Evolutionary conservation across 2,329 filamentous ascomycete species (phyloP).

Genomic region (Epichloe amarillans): DNA sequence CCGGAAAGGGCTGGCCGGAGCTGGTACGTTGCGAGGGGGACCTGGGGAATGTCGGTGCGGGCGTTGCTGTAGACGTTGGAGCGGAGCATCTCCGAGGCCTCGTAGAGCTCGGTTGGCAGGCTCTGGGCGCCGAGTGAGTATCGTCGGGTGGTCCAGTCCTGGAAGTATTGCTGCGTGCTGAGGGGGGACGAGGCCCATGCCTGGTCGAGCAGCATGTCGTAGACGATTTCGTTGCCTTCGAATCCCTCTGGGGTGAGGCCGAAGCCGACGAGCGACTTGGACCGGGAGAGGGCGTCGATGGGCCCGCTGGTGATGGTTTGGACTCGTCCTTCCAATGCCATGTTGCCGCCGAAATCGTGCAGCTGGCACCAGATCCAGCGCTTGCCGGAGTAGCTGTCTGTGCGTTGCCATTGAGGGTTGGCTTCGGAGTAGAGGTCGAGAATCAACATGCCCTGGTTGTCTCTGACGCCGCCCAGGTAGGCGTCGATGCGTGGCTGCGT

Average conservation of each 20-base stretch:
- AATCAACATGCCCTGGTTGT: constrained; percentile 32
- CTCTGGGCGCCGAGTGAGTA: constrained; percentile 19
- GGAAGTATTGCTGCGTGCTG: constrained; percentile 30
- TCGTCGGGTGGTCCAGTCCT: constrained; percentile 28
- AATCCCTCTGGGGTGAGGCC: constrained; percentile 36
- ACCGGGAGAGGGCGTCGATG: constrained; percentile 28
- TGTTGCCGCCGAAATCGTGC: constrained; percentile 35
- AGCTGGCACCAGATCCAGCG: constrained; percentile 42
- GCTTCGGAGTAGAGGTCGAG: constrained; percentile 37
- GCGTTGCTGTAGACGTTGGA: constrained; percentile 35
- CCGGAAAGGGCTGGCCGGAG: constrained; percentile 28
- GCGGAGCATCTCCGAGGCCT: constrained; percentile 32
- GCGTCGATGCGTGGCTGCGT: constrained; percentile 31
- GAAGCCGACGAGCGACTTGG: constrained; percentile 30
- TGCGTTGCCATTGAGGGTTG: constrained; percentile 35
- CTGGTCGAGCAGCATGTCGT: constrained; percentile 36
- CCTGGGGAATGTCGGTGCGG: constrained; percentile 25
- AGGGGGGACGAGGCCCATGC: constrained; percentile 32
- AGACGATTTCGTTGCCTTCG: constrained; percentile 39
- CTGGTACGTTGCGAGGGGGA: constrained; percentile 33
- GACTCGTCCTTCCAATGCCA: constrained; percentile 36
- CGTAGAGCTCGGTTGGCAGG: constrained; percentile 21
- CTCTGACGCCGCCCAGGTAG: constrained; percentile 31
- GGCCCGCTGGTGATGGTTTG: constrained; percentile 33
- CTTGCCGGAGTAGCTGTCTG: constrained; percentile 35